Percentiles rank a stretch among this genome's conserved stretches.
Conservation (phyloP, 2,329 filamentous ascomycete genomes). For the Pseudogymnoascus sp. region DNA sequence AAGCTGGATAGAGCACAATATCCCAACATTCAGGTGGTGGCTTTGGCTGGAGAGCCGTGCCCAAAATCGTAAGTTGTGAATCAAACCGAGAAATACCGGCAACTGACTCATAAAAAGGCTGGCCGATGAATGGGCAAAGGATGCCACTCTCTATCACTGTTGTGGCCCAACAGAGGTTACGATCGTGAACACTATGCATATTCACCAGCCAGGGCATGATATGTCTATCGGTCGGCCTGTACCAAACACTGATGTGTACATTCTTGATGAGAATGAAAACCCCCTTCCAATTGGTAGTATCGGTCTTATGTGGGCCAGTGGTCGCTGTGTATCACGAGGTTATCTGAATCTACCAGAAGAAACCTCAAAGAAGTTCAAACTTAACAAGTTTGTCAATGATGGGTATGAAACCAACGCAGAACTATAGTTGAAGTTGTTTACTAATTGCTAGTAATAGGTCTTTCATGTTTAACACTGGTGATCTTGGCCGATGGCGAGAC, state of each 20-base stretch:
- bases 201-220: constrained; percentile 38
- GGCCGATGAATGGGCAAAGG: constrained; percentile 48
- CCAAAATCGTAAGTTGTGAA: constrained; percentile 33
- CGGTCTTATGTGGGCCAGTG: constrained; percentile 51
- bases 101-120: constrained; percentile 28
- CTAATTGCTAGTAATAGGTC: constrained; percentile 25
- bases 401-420: constrained; percentile 35
- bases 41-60: constrained; percentile 49
- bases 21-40: constrained; percentile 45
- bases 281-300: constrained; percentile 41
- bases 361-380: constrained; percentile 42
- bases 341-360: constrained; percentile 47
- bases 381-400: constrained; percentile 44
- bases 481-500: constrained; percentile 46
- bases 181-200: constrained; percentile 51
- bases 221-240: constrained; percentile 49
- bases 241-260: constrained; percentile 50
- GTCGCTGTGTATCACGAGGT: constrained; percentile 46
- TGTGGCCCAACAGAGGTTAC: constrained; percentile 55
- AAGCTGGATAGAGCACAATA: constrained; percentile 41
- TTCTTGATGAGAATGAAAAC: constrained; percentile 41
- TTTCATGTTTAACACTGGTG: constrained; percentile 54
- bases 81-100: not conserved
- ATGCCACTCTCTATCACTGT: constrained; percentile 46
- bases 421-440: not conserved